A percentile compares a stretch with the other conserved stretches of the same genome.
phyloP scores from a whole-genome alignment of 2,329 filamentous ascomycete species.

The Apiospora rasikravindrae region DNA sequence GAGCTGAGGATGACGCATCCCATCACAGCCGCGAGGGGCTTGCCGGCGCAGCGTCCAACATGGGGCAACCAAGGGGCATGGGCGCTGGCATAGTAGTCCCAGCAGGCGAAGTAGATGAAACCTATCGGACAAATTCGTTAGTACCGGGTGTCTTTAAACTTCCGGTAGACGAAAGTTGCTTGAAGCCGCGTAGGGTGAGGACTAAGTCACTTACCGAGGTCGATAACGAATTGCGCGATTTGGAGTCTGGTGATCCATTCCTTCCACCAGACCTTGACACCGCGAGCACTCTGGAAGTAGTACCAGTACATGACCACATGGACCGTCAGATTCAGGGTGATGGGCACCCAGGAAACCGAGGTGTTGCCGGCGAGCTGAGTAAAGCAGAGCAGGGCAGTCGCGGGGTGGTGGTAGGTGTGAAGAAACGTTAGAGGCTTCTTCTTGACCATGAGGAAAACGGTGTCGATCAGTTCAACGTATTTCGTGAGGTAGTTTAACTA shows the following conservation, averaged over 20 bases:
- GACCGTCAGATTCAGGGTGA: constrained; percentile 86
- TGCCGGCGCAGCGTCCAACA: constrained; percentile 72
- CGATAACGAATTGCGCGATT: constrained; percentile 94
- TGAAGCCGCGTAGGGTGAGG: neutral
- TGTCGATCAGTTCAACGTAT: constrained; percentile 92
- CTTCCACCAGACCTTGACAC: constrained; percentile 97
- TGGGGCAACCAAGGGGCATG: constrained; percentile 76
- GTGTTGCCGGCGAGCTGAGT: constrained; percentile 92
- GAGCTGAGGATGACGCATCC: constrained; percentile 76
- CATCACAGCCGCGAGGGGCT: constrained; percentile 78
- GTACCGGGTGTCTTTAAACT: neutral
- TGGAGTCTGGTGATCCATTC: constrained; percentile 97
- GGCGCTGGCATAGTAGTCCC: constrained; percentile 75
- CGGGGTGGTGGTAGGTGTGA: constrained; percentile 97
- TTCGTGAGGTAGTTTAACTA: constrained; percentile 97
- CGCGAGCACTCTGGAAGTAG: constrained; percentile 97
- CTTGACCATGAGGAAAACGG: constrained; percentile 95
- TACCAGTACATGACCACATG: constrained; percentile 99
- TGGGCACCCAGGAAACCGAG: constrained; percentile 90
- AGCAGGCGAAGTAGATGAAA: constrained; percentile 81
- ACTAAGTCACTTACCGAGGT: constrained; percentile 70
- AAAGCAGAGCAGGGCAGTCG: constrained; percentile 94
- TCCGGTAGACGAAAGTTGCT: neutral
- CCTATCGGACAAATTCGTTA: constrained; percentile 45
- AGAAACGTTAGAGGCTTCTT: constrained; percentile 99